Conservation (phyloP, 1,284 basidiomycete genomes). For the Rhodotorula sp. region DNA sequence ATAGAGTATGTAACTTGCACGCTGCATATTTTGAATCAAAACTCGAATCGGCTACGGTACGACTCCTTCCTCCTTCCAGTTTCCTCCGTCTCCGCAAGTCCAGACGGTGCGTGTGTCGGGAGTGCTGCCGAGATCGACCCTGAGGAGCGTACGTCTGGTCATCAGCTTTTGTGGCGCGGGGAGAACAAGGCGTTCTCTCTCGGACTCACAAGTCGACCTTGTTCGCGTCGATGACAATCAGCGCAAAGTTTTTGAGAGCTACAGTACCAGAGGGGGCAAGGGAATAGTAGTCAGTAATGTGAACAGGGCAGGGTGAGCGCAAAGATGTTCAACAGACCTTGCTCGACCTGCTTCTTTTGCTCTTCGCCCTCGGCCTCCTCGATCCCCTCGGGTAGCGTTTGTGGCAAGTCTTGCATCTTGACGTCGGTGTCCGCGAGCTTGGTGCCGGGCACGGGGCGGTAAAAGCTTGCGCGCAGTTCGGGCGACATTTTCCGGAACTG, state of each 20-base stretch:
- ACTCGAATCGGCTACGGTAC: constrained; percentile 41
- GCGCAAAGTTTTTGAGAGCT: constrained; percentile 42
- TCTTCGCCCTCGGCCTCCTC: constrained; percentile 41
- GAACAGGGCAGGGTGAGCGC: too few relatives aligned
- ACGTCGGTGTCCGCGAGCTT: constrained; percentile 26
- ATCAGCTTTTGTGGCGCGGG: neutral
- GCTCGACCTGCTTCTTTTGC: constrained; percentile 36
- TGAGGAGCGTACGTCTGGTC: neutral
- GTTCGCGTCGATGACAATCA: constrained; percentile 47
- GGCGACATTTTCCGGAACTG: constrained; percentile 49
- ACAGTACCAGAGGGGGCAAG: neutral
- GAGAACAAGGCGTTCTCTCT: too few relatives aligned
- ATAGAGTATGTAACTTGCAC: too few relatives aligned
- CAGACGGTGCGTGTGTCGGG: constrained; percentile 46
- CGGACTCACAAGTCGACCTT: constrained; percentile 46
- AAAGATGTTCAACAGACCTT: too few relatives aligned
- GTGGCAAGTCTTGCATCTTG: constrained; percentile 43
- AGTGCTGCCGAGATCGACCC: constrained; percentile 43
- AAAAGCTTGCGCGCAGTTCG: constrained; percentile 49
- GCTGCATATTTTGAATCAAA: too few relatives aligned
- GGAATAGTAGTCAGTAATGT: too few relatives aligned
- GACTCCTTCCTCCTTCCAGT: constrained; percentile 45
- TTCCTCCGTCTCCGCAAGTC: constrained; percentile 34
- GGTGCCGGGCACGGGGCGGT: constrained; percentile 48
- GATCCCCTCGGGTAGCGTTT: constrained; percentile 44